phyloP scores from a whole-genome alignment of 169 alveolate genomes.

The Eimeria zaria region DNA sequence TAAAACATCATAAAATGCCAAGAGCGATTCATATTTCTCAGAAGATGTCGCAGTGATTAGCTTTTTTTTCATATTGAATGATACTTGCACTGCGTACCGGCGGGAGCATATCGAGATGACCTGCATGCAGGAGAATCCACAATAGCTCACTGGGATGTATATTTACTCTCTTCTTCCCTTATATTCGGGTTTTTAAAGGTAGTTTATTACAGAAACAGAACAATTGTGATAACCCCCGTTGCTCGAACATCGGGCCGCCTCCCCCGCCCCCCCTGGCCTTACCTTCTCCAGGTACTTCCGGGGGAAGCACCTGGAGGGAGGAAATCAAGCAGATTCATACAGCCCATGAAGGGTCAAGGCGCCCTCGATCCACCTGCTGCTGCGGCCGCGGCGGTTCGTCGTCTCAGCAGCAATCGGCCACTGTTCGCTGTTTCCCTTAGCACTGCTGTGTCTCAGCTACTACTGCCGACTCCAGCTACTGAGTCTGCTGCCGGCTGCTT shows the following conservation, averaged over 20 bases:
- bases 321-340: not conserved
- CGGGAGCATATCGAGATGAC: conserved; percentile 26
- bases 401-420: conserved; percentile 62
- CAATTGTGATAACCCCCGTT: not conserved
- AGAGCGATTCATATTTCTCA: not conserved
- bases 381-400: conserved; percentile 69
- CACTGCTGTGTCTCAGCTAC: conserved; percentile 54
- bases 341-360: conserved; percentile 4
- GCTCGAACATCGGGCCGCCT: not conserved
- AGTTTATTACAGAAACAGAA: not conserved
- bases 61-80: not conserved
- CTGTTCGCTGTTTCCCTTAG: conserved; percentile 52
- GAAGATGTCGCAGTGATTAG: not conserved
- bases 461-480: not conserved
- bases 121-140: conserved; percentile 2
- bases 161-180: not conserved
- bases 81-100: not conserved
- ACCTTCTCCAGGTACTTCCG: not conserved
- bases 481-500: not conserved
- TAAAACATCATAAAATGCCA: not conserved
- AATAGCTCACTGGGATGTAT: not conserved
- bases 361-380: conserved; percentile 30
- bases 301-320: conserved; percentile 26
- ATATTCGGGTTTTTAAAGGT: not conserved
- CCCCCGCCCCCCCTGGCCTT: conserved; percentile 54